A percentile compares a stretch with the other conserved stretches of the same genome.
phyloP scores from a whole-genome alignment of 2,329 filamentous ascomycete genomes.

The Aureobasidium sp. region DNA sequence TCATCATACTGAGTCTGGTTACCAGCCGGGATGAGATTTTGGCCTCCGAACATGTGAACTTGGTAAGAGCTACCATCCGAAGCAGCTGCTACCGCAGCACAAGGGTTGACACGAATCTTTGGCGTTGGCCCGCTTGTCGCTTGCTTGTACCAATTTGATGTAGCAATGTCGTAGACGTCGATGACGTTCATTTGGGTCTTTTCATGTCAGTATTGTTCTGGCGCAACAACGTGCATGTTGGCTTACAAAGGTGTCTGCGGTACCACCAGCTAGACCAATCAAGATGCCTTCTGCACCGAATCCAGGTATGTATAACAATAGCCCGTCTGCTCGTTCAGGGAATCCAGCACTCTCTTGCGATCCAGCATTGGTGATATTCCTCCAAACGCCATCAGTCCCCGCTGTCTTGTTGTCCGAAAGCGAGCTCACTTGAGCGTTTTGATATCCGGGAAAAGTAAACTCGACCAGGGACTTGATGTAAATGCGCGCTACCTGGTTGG shows the following conservation, averaged over 20 bases:
- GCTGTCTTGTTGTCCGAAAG: conserved; percentile 51
- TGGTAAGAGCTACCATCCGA: conserved; percentile 62
- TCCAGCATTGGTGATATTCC: conserved; percentile 68
- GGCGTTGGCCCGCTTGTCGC: conserved; percentile 55
- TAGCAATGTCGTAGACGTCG: conserved; percentile 73
- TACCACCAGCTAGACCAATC: conserved; percentile 69
- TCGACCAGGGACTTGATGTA: conserved; percentile 70
- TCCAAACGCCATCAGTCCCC: conserved; percentile 55
- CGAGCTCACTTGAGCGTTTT: conserved; percentile 55
- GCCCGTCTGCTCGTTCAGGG: conserved; percentile 65
- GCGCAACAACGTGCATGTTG: neutral
- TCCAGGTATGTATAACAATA: conserved; percentile 67
- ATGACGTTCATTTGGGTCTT: conserved; percentile 62
- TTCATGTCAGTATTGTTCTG: neutral
- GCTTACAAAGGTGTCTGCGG: conserved; percentile 57
- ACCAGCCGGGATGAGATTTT: conserved; percentile 60
- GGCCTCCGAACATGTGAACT: conserved; percentile 71
- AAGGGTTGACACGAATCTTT: conserved; percentile 55
- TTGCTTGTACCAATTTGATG: conserved; percentile 66
- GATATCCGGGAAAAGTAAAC: conserved; percentile 65
- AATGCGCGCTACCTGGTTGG: conserved; percentile 53
- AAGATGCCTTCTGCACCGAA: conserved; percentile 70
- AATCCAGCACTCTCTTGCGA: conserved; percentile 61
- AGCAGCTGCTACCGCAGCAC: conserved; percentile 66
- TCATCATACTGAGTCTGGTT: conserved; percentile 58